A percentile compares a stretch with the other conserved stretches of the same genome.
phyloP scores from a whole-genome alignment of 176 grass and related monocot genomes.

The Aechmea fasciata region DNA sequence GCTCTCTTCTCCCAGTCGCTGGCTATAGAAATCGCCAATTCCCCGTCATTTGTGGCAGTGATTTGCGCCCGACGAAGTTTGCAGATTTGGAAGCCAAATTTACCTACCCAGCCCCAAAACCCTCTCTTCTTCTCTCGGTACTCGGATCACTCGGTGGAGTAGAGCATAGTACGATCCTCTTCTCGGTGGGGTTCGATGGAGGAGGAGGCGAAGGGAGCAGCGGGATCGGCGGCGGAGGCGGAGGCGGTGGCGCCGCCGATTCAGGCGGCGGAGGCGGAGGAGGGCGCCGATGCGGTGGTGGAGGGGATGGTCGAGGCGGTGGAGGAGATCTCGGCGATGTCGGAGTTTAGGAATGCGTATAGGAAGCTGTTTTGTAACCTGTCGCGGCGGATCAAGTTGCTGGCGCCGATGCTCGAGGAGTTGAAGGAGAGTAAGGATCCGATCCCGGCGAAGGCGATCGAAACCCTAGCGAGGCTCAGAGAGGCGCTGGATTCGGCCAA shows the following conservation, averaged over 20 bases:
- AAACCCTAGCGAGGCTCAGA: conserved; percentile 38
- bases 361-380: conserved; percentile 72
- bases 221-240: conserved; percentile 9
- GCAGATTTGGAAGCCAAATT: neutral
- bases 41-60: neutral
- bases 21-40: neutral
- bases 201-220: neutral
- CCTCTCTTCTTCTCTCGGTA: neutral
- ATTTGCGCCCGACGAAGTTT: neutral
- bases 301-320: conserved; percentile 35
- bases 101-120: neutral
- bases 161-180: too few relatives aligned
- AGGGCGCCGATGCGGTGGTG: conserved; percentile 25
- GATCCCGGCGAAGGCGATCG: conserved; percentile 24
- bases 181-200: neutral
- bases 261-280: neutral
- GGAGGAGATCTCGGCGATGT: conserved; percentile 55
- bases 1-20: neutral
- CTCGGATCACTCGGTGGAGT: neutral
- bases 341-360: conserved; percentile 80
- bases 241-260: conserved; percentile 6
- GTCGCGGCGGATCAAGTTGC: conserved; percentile 84
- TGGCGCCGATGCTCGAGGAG: conserved; percentile 92
- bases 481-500: conserved; percentile 41
- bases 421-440: conserved; percentile 52